Evolutionary conservation across 2,329 filamentous ascomycete species (phyloP), one percentile per base, ranked within the genome.

Genomic region (Arthrobotrys sinensis): DNA sequence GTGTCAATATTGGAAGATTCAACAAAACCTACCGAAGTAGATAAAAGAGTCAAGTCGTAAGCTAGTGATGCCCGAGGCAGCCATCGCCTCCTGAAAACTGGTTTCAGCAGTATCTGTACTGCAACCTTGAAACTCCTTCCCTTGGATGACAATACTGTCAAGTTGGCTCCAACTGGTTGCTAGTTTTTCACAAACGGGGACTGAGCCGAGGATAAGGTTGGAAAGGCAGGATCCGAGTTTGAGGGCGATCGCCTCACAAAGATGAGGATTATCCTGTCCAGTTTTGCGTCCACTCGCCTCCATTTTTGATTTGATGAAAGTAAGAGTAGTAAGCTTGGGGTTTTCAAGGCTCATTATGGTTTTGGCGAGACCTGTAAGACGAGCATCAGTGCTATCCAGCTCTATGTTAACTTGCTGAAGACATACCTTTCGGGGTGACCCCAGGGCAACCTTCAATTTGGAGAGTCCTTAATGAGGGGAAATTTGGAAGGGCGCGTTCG

Each of bases 121-220:
- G 28, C 65, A 76, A 0, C 64, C 64, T 70, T 50, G 63, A 40
- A 76, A 76, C 4, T 60, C 21, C 6, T 10, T 38, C 4, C 46
- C 34, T 43, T 32, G 34, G 46, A 76, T 57, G 28, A 55, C 19
- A 7, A 77, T 21, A 10, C 21, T 28, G 19, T 71, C 16, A 7
- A 77, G 60, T 19, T 36, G 50, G 19, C 57, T 50, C 73, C 73
- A 77, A 1, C 21, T 65, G 19, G 36, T 43, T 4, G 12, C 5
- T 21, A 77, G 66, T 19, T 65, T 71, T 4, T 71, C 73, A n/a
- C 73, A 77, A 11, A 77, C 50, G 19, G 32, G 57, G 40, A 66
- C 24, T 0, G 40, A 53, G 1, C 32, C 28, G 14, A 77, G 24
- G 11, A 45, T 14, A 19, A 77, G 67, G 10, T 66, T 32, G n/a